A percentile compares a stretch with the other conserved stretches of the same genome.
phyloP scores from a whole-genome alignment of 192 early-diverging fungal species.

The Fimicolochytrium jonesii region DNA sequence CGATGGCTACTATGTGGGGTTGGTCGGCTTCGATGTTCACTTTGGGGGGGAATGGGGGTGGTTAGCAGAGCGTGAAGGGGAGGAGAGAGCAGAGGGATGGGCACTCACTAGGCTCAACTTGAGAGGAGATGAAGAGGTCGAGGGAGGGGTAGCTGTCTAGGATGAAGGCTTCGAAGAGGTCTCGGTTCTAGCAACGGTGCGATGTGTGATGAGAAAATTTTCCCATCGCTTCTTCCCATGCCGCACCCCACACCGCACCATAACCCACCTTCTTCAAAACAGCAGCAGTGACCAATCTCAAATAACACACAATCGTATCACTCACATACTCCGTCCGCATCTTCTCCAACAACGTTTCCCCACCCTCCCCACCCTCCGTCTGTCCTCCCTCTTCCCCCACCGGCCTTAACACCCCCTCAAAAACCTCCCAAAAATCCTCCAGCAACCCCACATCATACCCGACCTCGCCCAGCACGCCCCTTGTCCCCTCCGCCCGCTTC shows the following conservation, averaged over 20 bases:
- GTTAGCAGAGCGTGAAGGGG: background rate
- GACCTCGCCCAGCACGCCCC: background rate
- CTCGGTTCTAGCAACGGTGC: constrained; percentile 49
- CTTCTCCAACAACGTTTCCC: constrained; percentile 25
- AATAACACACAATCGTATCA: constrained; percentile 52
- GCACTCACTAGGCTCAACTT: constrained; percentile 47
- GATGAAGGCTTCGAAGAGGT: constrained; percentile 53
- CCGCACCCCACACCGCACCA: no score
- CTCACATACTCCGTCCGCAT: constrained; percentile 31
- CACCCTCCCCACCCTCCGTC: no score
- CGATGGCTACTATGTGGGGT: constrained; percentile 72
- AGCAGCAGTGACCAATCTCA: constrained; percentile 48
- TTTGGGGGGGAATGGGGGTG: background rate
- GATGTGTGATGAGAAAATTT: constrained; percentile 6
- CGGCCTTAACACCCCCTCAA: constrained; percentile 29
- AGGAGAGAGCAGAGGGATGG: no score
- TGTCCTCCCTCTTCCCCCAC: no score
- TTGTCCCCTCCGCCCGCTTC: background rate
- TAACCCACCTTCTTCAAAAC: constrained; percentile 42
- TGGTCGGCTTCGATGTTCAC: constrained; percentile 70
- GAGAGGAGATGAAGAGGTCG: constrained; percentile 37
- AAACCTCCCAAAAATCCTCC: constrained; percentile 48
- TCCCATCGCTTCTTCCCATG: background rate
- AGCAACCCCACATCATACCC: constrained; percentile 43
- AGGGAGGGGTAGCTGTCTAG: constrained; percentile 43